A percentile compares a stretch with the other conserved stretches of the same genome.
These are phyloP conservation scores for Ascochyta koolunga DNA, from an alignment of 2,329 filamentous ascomycete species.

Conservation along the genomic window DNA sequence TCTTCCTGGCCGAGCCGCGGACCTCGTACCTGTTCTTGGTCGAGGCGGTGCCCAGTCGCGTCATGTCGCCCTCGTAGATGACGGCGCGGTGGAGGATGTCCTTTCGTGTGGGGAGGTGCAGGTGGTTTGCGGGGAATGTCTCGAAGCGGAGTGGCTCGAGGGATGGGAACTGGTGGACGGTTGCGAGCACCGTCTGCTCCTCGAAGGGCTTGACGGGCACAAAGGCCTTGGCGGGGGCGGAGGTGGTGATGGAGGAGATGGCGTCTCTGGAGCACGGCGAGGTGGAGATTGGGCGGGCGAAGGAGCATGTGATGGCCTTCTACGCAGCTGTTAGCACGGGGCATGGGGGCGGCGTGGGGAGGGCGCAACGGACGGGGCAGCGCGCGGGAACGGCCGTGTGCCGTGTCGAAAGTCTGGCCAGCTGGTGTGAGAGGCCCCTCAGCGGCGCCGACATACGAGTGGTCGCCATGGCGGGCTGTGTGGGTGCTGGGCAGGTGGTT, in stretches of 20 bases:
- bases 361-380: constrained; percentile 53
- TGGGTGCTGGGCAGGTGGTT: constrained; percentile 24
- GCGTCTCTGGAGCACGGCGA: constrained; percentile 60
- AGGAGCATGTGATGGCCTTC: constrained; percentile 34
- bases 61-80: constrained; percentile 87
- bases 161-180: constrained; percentile 86
- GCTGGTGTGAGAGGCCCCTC: constrained; percentile 41
- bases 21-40: constrained; percentile 70
- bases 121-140: constrained; percentile 79
- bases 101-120: constrained; percentile 83
- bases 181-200: constrained; percentile 71
- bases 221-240: constrained; percentile 49
- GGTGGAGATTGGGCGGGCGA: constrained; percentile 42
- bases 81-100: constrained; percentile 94
- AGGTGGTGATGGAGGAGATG: constrained; percentile 50
- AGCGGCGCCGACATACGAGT: constrained; percentile 47
- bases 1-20: constrained; percentile 80
- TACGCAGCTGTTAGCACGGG: constrained; percentile 27
- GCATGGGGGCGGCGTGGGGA: constrained; percentile 46
- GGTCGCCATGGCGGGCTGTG: constrained; percentile 48
- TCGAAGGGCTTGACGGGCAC: constrained; percentile 41
- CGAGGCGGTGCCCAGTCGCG: constrained; percentile 75
- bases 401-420: constrained; percentile 36
- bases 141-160: constrained; percentile 83
- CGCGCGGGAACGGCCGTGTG: constrained; percentile 51